Base-by-base conservation (phyloP, 768 basidiomycete species). In the Lanmaoa rubissima region DNA sequence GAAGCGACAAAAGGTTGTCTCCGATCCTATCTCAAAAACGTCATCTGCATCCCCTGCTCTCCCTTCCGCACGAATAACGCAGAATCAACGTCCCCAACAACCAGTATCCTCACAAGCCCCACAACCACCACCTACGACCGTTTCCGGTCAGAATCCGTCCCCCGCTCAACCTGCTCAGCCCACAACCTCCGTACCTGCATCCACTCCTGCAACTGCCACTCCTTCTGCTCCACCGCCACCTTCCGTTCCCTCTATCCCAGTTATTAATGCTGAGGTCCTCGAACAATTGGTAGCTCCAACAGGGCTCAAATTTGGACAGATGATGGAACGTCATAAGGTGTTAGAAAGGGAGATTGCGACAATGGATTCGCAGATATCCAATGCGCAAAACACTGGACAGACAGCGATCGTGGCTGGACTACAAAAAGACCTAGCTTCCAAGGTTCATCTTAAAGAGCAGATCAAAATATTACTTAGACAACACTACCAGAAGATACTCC, bases 1-100 rank as follows among this genome's bases (percentile, higher is more conserved):
- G 28, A 84, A 84, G 63, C 76, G 73, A 43, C 68, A 61, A 10
- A 75, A 68, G 34, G 44, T 73, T 17, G 17, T 28, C 2, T 35
- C 49, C 7, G 64, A 69, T 9, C 50, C 64, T 24, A 13, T 54
- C 49, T 57, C 66, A 50, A 63, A 63, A 35, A 31, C 61, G 26
- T 45, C 63, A 28, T 57, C 62, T 46, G 57, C 55, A 39, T 61
- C 67, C 3, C 66, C 66, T 19, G 61, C 64, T 19, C 63, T 62
- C 40, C 49, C 70, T 8, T 36, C 64, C 19, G 57, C 73, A 24
- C 59, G 62, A 3, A 47, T 65, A 55, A 21, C 68, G 39, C 63
- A 28, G 19, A 67, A 48, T n/a, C 65, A 54, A 55, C 65, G 65
- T 51, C 14, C 53, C 10, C 69, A 66, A 28, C 67, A 48, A n/a